Conservation (phyloP, 148 eudicot species). For the Nepenthes gracilis region DNA sequence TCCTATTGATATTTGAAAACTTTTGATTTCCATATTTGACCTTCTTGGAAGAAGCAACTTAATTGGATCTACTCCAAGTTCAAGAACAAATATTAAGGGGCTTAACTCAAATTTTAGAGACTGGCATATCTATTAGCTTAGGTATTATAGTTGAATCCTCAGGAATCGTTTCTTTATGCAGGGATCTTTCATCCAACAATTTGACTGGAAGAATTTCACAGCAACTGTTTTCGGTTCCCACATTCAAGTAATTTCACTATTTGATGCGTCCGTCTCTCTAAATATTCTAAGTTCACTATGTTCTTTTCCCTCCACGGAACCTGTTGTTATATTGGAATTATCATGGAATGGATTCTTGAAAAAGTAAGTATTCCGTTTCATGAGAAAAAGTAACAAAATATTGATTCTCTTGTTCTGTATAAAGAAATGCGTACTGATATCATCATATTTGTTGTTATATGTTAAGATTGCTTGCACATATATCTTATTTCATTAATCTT, state of each 20-base stretch:
- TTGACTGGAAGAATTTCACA: constrained; percentile 55
- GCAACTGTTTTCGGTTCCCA: constrained; percentile 41
- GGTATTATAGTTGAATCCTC: background rate
- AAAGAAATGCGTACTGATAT: background rate
- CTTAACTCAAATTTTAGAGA: no score
- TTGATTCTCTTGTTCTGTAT: background rate
- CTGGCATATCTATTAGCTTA: no score
- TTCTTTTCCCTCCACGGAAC: background rate
- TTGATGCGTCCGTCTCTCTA: background rate
- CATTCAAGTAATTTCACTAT: constrained; percentile 56
- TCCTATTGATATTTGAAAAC: no score
- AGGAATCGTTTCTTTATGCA: constrained; percentile 16
- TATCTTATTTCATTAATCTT: constrained; percentile 3
- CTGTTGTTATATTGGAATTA: no score
- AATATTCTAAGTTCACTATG: background rate
- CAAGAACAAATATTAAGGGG: no score
- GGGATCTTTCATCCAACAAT: constrained; percentile 78
- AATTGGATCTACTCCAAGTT: no score
- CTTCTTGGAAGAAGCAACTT: no score
- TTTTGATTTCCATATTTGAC: no score
- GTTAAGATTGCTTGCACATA: background rate
- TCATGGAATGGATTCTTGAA: no score
- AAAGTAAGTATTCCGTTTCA: no score
- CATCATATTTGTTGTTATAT: background rate
- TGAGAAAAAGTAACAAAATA: no score